Evolutionary conservation across 2,329 filamentous ascomycete genomes (phyloP), one percentile per base, ranked within the genome.

Genomic region (Passalora sequoiae): DNA sequence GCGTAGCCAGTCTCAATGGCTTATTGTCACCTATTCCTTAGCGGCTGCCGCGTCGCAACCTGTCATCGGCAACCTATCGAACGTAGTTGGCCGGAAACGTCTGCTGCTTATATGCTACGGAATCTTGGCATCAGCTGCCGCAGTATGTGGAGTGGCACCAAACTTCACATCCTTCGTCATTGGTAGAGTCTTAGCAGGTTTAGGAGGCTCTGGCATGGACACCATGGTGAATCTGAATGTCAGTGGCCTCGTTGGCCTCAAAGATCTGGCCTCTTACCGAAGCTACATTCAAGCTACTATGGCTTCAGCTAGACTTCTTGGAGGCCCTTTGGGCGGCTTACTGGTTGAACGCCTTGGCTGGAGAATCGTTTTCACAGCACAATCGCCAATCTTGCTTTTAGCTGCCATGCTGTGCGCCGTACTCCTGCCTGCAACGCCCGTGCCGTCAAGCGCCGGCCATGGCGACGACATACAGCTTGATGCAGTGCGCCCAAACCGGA

Each of bases 221-320:
- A 17, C 21, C 5, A 30, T 39, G 37, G 37, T 39, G 15, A 39
- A 39, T 21, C 21, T 39, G 15, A 39, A 29, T 17, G 17, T 39
- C 21, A 39, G 37, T 39, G 37, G 30, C 30, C 37, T 39, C 21
- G 37, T 39, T 15, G 37, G 37, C 17, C 15, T 39, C 9, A 39
- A 39, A 20, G 37, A 39, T 15, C 37, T 39, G 13, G 37, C 37
- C 4, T 6, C 21, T 10, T 39, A 39, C 16, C 22, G 37, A 27
- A 29, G 37, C 15, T 39, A 19, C n/a, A 17, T 28, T 29, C 37
- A 39, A 29, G 37, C 37, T 39, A 15, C 37, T 29, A 39, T 39
- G 37, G 37, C 37, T 19, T 10, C 37, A 3, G 37, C 24, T 24
- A 25, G 37, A 12, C 15, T 39, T 4, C 24, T 24, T 21, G 37